Evolutionary conservation across 768 basidiomycete species (phyloP), one percentile per base, ranked within the genome.

Genomic region (Tubosaeta brunneosetosa): DNA sequence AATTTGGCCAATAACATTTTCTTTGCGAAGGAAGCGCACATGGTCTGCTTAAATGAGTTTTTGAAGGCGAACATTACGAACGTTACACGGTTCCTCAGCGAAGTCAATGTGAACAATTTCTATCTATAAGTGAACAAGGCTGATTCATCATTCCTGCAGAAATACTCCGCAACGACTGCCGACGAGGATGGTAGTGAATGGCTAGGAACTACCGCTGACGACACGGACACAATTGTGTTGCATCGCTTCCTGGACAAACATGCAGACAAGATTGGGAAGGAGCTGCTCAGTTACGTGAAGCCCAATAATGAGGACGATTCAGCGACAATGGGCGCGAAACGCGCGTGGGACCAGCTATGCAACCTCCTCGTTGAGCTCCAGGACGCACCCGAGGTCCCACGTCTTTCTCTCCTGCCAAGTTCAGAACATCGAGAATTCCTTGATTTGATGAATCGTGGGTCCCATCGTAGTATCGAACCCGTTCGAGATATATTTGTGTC

Each of bases 1-100:
- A 94, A 91, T 62, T 71, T 97, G 29, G 93, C 93, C 17, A 97
- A 97, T 71, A 95, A 97, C 60, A 86, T 94, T 45, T 84, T 91
- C 62, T 95, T 95, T 59, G 91, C 88, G 11, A 94, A 94, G 67
- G 93, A 95, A 61, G 80, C 83, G 4, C 85, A 91, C 61, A 92
- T 94, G 89, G 82, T 82, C 27, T 75, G 80, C 32, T 67, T 94
- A 52, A 94, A 94, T 65, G 74, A 78, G 12, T 93, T 93, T 71
- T 70, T 91, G 27, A 74, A 76, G 52, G 77, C 73, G 10, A 87
- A 90, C 48, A 87, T 91, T 47, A 73, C 81, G 32, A 82, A 78
- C 38, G 82, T 94, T 27, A 89, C 88, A 3, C 76, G 82, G 36
- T 93, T 87, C 71, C 69, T 94, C 51, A 88, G 81, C 51, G 85